Evolutionary conservation across 2,329 filamentous ascomycete species (phyloP).

Genomic region (Raffaelea albimanens): DNA sequence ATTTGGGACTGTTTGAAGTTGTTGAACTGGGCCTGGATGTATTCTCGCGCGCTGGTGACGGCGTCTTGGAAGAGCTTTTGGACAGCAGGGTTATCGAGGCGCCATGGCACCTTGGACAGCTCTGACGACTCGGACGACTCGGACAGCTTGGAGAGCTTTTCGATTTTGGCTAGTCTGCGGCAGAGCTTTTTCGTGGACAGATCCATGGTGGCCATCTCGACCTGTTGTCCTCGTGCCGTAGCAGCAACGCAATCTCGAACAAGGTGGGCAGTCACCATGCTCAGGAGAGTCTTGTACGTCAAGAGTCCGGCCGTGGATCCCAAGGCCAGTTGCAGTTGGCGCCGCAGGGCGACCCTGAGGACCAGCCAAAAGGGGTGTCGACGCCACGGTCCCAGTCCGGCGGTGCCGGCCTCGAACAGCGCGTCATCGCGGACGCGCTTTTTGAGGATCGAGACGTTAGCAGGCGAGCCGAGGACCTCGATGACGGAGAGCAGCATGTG

Average conservation of each 20-base stretch:
- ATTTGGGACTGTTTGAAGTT: slow-evolving; percentile 25
- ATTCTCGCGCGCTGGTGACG: slow-evolving; percentile 14
- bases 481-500: slow-evolving; percentile 52
- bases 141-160: slow-evolving; percentile 17
- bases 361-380: slow-evolving; percentile 53
- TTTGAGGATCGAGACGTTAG: slow-evolving; percentile 27
- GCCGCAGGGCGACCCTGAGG: slow-evolving; percentile 46
- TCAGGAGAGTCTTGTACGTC: slow-evolving; percentile 51
- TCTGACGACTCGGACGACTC: not conserved
- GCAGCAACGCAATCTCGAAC: slow-evolving; percentile 29
- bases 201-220: slow-evolving; percentile 26
- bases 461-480: slow-evolving; percentile 37
- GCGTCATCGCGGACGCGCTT: slow-evolving; percentile 57
- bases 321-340: slow-evolving; percentile 33
- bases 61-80: not conserved
- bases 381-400: slow-evolving; percentile 43
- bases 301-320: slow-evolving; percentile 31
- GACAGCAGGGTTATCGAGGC: not conserved
- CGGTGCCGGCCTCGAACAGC: slow-evolving; percentile 27
- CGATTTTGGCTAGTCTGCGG: slow-evolving; percentile 48
- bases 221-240: slow-evolving; percentile 11
- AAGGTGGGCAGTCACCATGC: slow-evolving; percentile 33
- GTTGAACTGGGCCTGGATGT: slow-evolving; percentile 28
- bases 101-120: slow-evolving; percentile 19
- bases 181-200: slow-evolving; percentile 39